A percentile compares a stretch with the other conserved stretches of the same genome.
Conservation (phyloP, 768 basidiomycete species). For the Lactifluus volemus region DNA sequence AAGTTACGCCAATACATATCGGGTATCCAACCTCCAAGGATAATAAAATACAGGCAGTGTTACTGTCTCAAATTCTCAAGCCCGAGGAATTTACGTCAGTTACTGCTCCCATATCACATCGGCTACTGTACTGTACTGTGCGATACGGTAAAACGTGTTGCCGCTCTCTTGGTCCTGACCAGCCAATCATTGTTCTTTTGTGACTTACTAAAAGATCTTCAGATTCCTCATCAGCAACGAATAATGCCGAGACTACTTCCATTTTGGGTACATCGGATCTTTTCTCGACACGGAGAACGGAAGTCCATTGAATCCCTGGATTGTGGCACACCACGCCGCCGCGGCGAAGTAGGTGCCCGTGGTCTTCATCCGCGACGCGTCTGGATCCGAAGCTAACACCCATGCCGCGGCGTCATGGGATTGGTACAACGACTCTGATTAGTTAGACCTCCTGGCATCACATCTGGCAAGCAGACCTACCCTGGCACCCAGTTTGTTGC, state of each 20-base stretch:
- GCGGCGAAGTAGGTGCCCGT: not conserved
- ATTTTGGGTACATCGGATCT: not conserved
- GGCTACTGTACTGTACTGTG: too few relatives aligned
- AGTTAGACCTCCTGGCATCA: not conserved
- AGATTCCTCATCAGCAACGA: not conserved
- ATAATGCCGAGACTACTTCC: not conserved
- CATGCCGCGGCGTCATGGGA: not conserved
- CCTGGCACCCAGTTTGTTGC: not conserved
- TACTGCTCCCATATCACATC: too few relatives aligned
- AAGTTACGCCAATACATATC: too few relatives aligned
- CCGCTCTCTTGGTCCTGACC: too few relatives aligned
- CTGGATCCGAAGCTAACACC: not conserved
- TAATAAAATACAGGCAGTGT: too few relatives aligned
- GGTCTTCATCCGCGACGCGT: not conserved
- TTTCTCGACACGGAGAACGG: not conserved
- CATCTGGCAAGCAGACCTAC: not conserved
- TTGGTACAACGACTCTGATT: not conserved
- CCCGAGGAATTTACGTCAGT: too few relatives aligned
- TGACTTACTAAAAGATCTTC: too few relatives aligned
- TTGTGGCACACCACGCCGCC: not conserved
- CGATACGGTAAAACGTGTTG: too few relatives aligned
- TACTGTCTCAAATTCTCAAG: too few relatives aligned
- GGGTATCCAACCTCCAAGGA: too few relatives aligned
- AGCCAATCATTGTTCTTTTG: too few relatives aligned
- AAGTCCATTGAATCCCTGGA: not conserved